Evolutionary conservation across 768 basidiomycete genomes (phyloP).

Genomic region (Phallus indusiatus): DNA sequence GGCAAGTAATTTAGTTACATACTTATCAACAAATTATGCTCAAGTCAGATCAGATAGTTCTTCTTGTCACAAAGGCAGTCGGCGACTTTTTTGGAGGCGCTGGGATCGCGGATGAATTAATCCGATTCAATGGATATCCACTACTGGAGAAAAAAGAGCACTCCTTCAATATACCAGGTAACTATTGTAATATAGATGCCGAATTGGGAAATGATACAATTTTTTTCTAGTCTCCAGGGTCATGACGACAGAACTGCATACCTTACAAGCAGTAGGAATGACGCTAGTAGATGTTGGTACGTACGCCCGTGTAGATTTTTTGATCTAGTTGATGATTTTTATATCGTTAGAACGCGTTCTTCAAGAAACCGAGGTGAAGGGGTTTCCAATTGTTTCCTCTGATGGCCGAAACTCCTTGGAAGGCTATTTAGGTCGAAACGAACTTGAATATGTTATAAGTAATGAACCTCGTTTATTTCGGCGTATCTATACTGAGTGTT

Average conservation of each 20-base stretch:
- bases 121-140: constrained; percentile 94
- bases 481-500: neutral
- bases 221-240: constrained; percentile 63
- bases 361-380: constrained; percentile 67
- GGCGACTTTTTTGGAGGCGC: constrained; percentile 88
- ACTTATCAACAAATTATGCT: neutral
- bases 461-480: constrained; percentile 8
- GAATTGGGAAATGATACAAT: neutral
- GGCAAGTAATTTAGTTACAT: constrained; percentile 39
- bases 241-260: constrained; percentile 76
- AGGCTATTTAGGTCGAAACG: constrained; percentile 84
- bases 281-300: constrained; percentile 69
- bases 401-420: constrained; percentile 51
- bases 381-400: constrained; percentile 79
- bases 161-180: constrained; percentile 84
- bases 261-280: constrained; percentile 68
- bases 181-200: constrained; percentile 16
- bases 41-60: constrained; percentile 60
- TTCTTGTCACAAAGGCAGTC: constrained; percentile 94
- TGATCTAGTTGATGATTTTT: neutral
- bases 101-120: constrained; percentile 96
- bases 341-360: constrained; percentile 48
- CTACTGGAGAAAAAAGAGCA: constrained; percentile 95
- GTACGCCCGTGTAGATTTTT: constrained; percentile 18
- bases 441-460: constrained; percentile 84